Evolutionary conservation across 2,329 filamentous ascomycete species (phyloP), one percentile per base, ranked within the genome.

Genomic region (Didymella pomorum): DNA sequence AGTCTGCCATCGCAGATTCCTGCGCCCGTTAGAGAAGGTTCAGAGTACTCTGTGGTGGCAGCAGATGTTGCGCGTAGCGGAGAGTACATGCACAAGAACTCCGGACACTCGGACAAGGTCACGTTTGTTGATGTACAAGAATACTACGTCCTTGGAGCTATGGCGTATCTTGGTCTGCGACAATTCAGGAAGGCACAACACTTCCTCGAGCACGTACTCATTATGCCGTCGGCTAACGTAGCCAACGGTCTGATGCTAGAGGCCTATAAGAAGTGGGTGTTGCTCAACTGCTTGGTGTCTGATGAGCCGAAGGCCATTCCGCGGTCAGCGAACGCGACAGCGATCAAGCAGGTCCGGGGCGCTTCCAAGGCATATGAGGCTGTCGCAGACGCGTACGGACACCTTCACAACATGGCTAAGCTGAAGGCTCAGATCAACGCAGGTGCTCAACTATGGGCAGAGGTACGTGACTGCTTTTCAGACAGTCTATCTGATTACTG

Each of bases 181-280:
- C 74, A 78, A 52, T 82, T 74, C 62, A 72, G 70, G 44, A 76
- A 80, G 51, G 80, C 81, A n/a, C 73, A 75, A 33, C 69, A 80
- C 12, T 80, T 82, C 57, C 71, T 83, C 31, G 81, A 83, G 64
- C 75, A 78, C 52, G 74, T 82, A 39, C 71, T 96, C 23, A 60
- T 76, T 33, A 85, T 88, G 3, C 87, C 88, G 56, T 91, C 93
- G 0, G 81, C 83, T 0, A 88, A 82, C 29, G 83, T 86, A 33
- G 82, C 87, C 12, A 94, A 89, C 75, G 89, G 87, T 73, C 83
- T 96, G 49, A 95, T 95, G 89, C 82, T 90, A 4, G 92, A 97
- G 65, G 91, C 92, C 6, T 94, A 96, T 81, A 96, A 94, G 79
- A 96, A 94, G 77, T 97, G 92, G 90, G 74, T 96, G 9, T 79